Evolutionary conservation across 2,329 filamentous ascomycete genomes (phyloP).

Genomic region (Dactylella cylindrospora): DNA sequence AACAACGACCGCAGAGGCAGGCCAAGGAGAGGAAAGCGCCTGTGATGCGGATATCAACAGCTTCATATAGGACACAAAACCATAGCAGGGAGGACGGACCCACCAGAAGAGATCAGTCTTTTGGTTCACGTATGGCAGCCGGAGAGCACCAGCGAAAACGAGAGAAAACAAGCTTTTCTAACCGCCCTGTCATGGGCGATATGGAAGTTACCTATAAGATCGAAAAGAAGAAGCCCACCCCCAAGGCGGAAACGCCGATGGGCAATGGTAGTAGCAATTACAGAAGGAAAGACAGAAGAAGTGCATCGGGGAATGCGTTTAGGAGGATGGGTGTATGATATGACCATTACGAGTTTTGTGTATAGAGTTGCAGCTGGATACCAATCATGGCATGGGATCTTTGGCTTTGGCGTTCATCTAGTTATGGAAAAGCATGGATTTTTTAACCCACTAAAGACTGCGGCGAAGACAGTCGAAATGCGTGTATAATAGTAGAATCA

Average conservation of each 20-base stretch:
- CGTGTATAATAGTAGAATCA: too few relatives aligned
- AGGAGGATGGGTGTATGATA: conserved; percentile 46
- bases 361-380: conserved; percentile 29
- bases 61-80: conserved; percentile 61
- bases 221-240: conserved; percentile 21
- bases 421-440: too few relatives aligned
- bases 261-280: conserved; percentile 23
- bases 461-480: too few relatives aligned
- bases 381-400: conserved; percentile 22
- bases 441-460: too few relatives aligned
- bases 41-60: conserved; percentile 69
- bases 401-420: conserved; percentile 34
- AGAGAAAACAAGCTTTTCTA: conserved; percentile 17
- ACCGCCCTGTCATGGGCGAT: conserved; percentile 55
- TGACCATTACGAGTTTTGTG: neutral
- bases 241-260: conserved; percentile 12
- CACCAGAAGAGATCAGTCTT: conserved; percentile 53
- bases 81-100: conserved; percentile 50
- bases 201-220: conserved; percentile 48
- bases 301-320: conserved; percentile 48
- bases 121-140: conserved; percentile 54
- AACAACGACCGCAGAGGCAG: conserved; percentile 49
- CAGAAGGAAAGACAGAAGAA: conserved; percentile 46
- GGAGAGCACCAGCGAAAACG: conserved; percentile 46
- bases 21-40: conserved; percentile 48